phyloP scores from a whole-genome alignment of 2,329 filamentous ascomycete genomes.

The Penicillium capsulatum region DNA sequence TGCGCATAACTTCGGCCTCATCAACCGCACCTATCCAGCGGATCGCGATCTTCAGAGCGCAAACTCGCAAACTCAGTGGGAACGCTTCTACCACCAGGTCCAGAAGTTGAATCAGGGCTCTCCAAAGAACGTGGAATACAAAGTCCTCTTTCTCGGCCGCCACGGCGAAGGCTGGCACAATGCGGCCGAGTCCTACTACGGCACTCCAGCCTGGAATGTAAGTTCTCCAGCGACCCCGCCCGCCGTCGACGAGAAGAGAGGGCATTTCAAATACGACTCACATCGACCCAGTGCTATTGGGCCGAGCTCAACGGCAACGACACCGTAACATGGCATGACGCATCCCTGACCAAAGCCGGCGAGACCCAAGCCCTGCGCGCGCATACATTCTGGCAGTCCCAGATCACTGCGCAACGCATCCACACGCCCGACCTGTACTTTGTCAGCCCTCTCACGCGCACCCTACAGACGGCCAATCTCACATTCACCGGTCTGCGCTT shows the following conservation, averaged over 20 bases:
- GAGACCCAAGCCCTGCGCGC: slow-evolving; percentile 46
- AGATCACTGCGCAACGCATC: slow-evolving; percentile 46
- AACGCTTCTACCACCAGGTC: slow-evolving; percentile 51
- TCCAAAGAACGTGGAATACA: slow-evolving; percentile 46
- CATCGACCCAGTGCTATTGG: slow-evolving; percentile 57
- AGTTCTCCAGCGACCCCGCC: slow-evolving; percentile 26
- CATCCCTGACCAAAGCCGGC: slow-evolving; percentile 51
- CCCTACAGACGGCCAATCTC: slow-evolving; percentile 52
- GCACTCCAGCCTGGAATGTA: slow-evolving; percentile 58
- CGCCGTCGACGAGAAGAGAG: too few relatives aligned
- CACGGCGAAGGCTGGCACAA: slow-evolving; percentile 61
- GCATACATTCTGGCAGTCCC: slow-evolving; percentile 48
- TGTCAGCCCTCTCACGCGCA: slow-evolving; percentile 54
- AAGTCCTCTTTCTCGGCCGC: slow-evolving; percentile 55
- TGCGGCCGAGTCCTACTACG: slow-evolving; percentile 55
- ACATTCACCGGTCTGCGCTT: slow-evolving; percentile 50
- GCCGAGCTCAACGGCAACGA: slow-evolving; percentile 53
- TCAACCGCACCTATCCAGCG: slow-evolving; percentile 44
- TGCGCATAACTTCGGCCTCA: slow-evolving; percentile 46
- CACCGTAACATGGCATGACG: slow-evolving; percentile 54
- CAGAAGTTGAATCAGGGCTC: slow-evolving; percentile 43
- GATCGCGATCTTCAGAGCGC: slow-evolving; percentile 28
- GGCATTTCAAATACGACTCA: too few relatives aligned
- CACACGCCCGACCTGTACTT: slow-evolving; percentile 54
- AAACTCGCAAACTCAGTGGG: slow-evolving; percentile 49